phyloP scores from a whole-genome alignment of 179 eudicot species.

The Spergularia azorica region DNA sequence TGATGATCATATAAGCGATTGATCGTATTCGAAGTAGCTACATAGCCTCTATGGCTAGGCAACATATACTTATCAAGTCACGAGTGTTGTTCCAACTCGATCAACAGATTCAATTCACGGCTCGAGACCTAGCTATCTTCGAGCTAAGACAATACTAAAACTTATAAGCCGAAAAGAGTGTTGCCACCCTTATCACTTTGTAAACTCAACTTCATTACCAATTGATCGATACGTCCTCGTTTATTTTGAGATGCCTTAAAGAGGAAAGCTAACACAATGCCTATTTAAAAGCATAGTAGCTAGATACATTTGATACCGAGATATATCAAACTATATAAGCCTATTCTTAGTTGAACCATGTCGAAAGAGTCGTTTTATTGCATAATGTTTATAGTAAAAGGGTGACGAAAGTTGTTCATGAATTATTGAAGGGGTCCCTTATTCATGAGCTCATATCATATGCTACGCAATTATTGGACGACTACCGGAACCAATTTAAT shows the following conservation, averaged over 20 bases:
- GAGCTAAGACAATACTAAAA: too few relatives aligned
- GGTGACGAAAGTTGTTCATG: conserved; percentile 12
- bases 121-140: too few relatives aligned
- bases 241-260: background rate
- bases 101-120: too few relatives aligned
- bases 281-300: background rate
- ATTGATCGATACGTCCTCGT: too few relatives aligned
- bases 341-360: conserved; percentile 21
- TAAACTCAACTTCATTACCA: too few relatives aligned
- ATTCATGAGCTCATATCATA: conserved; percentile 22
- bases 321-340: conserved; percentile 3
- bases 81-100: too few relatives aligned
- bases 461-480: conserved; percentile 30
- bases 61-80: too few relatives aligned
- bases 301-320: conserved; percentile 13
- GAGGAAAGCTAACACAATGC: conserved; percentile 9
- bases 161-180: too few relatives aligned
- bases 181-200: too few relatives aligned
- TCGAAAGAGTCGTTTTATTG: background rate
- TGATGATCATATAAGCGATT: too few relatives aligned
- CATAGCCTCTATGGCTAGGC: too few relatives aligned
- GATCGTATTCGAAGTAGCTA: background rate
- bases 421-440: conserved; percentile 28
- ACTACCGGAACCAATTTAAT: conserved; percentile 3
- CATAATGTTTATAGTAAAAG: conserved; percentile 16